phyloP scores from a whole-genome alignment of 2,329 filamentous ascomycete species.

The Calycina herbarum region DNA sequence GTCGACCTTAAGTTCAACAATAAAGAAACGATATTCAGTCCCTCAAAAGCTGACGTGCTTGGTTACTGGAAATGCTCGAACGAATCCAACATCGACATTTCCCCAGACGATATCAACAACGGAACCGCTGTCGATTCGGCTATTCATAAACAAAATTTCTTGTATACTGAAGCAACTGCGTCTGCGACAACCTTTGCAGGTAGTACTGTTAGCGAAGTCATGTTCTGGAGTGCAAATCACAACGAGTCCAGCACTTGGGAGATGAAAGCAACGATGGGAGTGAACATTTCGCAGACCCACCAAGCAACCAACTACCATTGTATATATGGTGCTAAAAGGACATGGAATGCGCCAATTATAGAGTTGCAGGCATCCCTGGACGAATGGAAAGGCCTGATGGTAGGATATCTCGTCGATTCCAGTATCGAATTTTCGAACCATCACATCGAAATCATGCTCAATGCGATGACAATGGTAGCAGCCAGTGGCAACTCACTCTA shows the following conservation, averaged over 20 bases:
- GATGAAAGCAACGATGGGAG: background rate
- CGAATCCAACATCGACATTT: background rate
- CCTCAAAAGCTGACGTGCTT: background rate
- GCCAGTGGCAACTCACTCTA: background rate
- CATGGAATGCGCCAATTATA: too few relatives aligned
- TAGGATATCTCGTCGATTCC: background rate
- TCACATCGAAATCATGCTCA: background rate
- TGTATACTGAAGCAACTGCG: background rate
- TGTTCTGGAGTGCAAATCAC: background rate
- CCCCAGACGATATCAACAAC: background rate
- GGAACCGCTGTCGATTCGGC: background rate
- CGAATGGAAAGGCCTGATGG: too few relatives aligned
- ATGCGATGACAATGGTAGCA: conserved; percentile 1
- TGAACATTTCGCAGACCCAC: background rate
- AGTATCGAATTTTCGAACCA: background rate
- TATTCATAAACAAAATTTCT: background rate
- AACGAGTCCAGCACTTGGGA: too few relatives aligned
- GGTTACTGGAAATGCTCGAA: background rate
- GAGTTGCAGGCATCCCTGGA: too few relatives aligned
- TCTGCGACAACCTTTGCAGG: too few relatives aligned
- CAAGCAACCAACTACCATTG: background rate
- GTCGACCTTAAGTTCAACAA: background rate
- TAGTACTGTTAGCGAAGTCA: too few relatives aligned
- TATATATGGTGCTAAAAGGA: background rate
- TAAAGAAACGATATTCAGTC: background rate